Evolutionary conservation across 116 monocot genomes (phyloP).

Genomic region (Dioscorea cayenensis): DNA sequence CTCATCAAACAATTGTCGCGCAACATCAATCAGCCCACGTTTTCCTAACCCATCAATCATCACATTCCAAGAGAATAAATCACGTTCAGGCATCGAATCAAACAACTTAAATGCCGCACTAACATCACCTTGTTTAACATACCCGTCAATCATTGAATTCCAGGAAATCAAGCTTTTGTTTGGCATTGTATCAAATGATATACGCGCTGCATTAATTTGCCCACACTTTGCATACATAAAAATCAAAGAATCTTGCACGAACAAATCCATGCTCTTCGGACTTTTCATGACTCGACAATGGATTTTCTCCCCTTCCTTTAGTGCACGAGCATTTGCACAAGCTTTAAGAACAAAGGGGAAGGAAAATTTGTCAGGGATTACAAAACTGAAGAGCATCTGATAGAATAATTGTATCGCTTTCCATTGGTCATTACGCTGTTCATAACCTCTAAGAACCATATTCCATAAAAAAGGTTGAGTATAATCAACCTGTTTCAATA

Average conservation of each 20-base stretch:
- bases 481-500: slow-evolving; percentile 23
- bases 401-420: slow-evolving; percentile 29
- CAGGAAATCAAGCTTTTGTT: slow-evolving; percentile 39
- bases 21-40: slow-evolving; percentile 17
- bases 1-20: slow-evolving; percentile 31
- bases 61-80: slow-evolving; percentile 54
- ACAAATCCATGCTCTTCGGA: slow-evolving; percentile 25
- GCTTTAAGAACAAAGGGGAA: slow-evolving; percentile 55
- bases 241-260: slow-evolving; percentile 34
- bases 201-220: slow-evolving; percentile 17
- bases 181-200: slow-evolving; percentile 20
- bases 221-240: slow-evolving; percentile 53
- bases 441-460: slow-evolving; percentile 34
- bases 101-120: slow-evolving; percentile 29
- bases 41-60: slow-evolving; percentile 50
- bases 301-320: slow-evolving; percentile 37
- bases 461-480: slow-evolving; percentile 31
- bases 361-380: slow-evolving; percentile 42
- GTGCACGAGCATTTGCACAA: slow-evolving; percentile 17
- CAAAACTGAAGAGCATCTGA: slow-evolving; percentile 21
- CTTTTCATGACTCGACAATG: slow-evolving; percentile 39
- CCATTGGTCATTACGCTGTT: slow-evolving; percentile 17
- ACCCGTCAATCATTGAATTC: slow-evolving; percentile 59
- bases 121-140: slow-evolving; percentile 32
- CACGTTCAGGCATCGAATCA: slow-evolving; percentile 33